Percentiles rank a stretch among this genome's conserved stretches.
Evolutionary conservation across 352 stramenopile species (phyloP).

Genomic region (Globisporangium perplexum): DNA sequence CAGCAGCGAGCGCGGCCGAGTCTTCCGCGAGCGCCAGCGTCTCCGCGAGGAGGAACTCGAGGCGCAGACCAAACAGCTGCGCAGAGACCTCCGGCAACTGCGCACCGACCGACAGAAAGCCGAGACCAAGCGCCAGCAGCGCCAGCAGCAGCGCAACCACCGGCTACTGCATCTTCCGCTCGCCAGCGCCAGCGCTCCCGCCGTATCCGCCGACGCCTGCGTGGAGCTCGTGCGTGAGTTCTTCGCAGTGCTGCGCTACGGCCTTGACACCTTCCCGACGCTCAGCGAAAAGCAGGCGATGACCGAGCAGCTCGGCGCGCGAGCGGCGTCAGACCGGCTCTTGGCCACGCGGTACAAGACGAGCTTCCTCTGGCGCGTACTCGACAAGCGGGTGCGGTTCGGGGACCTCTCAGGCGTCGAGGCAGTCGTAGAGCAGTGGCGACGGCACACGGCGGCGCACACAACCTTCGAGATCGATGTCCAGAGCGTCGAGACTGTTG

Average conservation of each 20-base stretch:
- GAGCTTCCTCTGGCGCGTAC: slow-evolving; percentile 13
- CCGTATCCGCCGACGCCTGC: neutral
- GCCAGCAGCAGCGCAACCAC: neutral
- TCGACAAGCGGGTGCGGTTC: slow-evolving; percentile 10
- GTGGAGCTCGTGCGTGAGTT: neutral
- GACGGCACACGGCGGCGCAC: slow-evolving; percentile 16
- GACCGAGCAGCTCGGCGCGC: neutral
- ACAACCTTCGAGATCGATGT: slow-evolving; percentile 10
- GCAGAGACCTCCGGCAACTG: neutral
- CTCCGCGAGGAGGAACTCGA: neutral
- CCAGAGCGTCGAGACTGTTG: neutral
- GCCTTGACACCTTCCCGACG: neutral
- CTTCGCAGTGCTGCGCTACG: neutral
- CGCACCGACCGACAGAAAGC: neutral
- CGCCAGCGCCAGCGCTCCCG: neutral
- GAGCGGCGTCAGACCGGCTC: neutral
- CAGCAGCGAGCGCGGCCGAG: slow-evolving; percentile 15
- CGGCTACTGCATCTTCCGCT: neutral
- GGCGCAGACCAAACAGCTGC: neutral
- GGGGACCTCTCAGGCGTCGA: slow-evolving; percentile 13
- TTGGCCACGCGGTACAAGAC: slow-evolving; percentile 2
- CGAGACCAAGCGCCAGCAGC: neutral
- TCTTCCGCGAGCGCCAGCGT: slow-evolving; percentile 11
- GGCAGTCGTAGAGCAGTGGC: slow-evolving; percentile 19
- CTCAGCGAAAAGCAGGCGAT: neutral